These are phyloP conservation scores for Adansonia rubrostipa DNA, from an alignment of 441 rosid genomes.

Conservation along the genomic window DNA sequence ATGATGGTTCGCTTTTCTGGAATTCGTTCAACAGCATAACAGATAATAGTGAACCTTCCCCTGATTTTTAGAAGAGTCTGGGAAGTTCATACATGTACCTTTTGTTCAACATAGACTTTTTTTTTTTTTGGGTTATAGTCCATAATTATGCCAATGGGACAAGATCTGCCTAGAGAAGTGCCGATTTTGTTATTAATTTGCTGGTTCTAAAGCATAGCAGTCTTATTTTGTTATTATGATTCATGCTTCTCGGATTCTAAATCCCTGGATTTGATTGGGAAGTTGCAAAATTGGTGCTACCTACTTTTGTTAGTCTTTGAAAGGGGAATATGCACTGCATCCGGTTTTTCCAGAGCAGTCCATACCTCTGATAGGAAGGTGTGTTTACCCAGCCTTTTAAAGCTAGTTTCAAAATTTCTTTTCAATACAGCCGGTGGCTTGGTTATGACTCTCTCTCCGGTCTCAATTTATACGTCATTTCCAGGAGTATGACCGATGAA, in stretches of 20 bases:
- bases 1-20: slow-evolving; percentile 18
- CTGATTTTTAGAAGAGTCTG: neutral
- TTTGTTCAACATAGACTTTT: neutral
- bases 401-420: too few relatives aligned
- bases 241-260: neutral
- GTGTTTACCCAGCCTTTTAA: too few relatives aligned
- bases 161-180: neutral
- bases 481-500: too few relatives aligned
- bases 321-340: neutral
- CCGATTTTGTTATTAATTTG: neutral
- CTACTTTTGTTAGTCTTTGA: neutral
- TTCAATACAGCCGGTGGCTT: too few relatives aligned
- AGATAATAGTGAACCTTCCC: slow-evolving; percentile 9
- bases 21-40: slow-evolving; percentile 4
- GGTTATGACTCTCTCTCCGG: too few relatives aligned
- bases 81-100: neutral
- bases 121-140: neutral
- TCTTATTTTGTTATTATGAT: neutral
- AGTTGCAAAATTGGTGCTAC: neutral
- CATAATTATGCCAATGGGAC: neutral
- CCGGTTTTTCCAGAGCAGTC: too few relatives aligned
- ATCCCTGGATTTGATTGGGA: neutral
- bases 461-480: too few relatives aligned
- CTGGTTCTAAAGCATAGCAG: neutral
- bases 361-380: too few relatives aligned